These are phyloP conservation scores for Cylindrotheca fusiformis DNA, from an alignment of 108 stramenopile species.

Conservation along the genomic window DNA sequence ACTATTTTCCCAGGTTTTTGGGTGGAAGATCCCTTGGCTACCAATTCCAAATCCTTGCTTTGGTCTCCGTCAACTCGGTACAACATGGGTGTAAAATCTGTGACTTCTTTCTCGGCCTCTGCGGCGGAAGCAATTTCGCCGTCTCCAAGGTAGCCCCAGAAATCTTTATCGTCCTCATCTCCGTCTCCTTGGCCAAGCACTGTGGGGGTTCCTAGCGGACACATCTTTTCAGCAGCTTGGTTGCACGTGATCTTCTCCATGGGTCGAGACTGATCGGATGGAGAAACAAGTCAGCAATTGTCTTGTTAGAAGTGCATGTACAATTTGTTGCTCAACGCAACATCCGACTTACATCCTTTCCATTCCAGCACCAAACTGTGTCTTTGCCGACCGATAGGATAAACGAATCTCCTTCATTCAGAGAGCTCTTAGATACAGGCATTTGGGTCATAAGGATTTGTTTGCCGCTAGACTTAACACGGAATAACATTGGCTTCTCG, in stretches of 20 bases:
- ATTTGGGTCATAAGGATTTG: constrained; percentile 66
- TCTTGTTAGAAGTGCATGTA: too few species aligned
- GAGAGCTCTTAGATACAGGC: constrained; percentile 40
- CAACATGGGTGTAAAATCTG: constrained; percentile 37
- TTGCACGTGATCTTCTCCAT: constrained; percentile 30
- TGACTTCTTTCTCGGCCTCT: constrained; percentile 27
- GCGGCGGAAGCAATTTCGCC: constrained; percentile 46
- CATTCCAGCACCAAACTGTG: constrained; percentile 81
- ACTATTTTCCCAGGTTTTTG: constrained; percentile 7
- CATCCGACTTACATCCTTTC: constrained; percentile 49
- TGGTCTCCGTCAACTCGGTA: constrained; percentile 48
- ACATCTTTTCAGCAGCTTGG: constrained; percentile 33
- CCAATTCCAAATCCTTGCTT: constrained; percentile 39
- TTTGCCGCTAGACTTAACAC: constrained; percentile 58
- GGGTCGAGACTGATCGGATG: constrained; percentile 17
- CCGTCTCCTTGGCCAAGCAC: constrained; percentile 42
- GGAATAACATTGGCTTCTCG: constrained; percentile 56
- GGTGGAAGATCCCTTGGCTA: constrained; percentile 31
- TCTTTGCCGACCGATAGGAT: constrained; percentile 72
- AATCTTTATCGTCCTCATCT: constrained; percentile 57
- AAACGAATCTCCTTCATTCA: constrained; percentile 88
- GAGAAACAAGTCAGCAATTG: neutral
- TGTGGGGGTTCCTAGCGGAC: constrained; percentile 34
- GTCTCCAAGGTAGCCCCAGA: constrained; percentile 83
- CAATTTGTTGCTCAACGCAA: neutral